Base-by-base conservation (phyloP, 73 alveolate species). In the Strombidium stylifer region DNA sequence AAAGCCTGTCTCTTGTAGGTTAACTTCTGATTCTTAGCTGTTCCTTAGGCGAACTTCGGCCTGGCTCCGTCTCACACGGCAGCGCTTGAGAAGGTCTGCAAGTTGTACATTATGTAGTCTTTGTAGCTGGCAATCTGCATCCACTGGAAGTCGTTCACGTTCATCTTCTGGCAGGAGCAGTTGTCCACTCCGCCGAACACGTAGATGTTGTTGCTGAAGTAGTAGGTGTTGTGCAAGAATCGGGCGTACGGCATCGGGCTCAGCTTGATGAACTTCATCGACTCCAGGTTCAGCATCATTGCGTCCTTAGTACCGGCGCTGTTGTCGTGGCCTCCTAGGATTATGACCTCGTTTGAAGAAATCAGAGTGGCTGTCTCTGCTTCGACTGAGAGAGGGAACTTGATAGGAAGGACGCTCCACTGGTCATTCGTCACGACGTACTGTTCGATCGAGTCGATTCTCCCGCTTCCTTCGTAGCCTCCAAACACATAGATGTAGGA, bases 251-350 rank as follows among this genome's bases (percentile, higher is more conserved):
- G 84, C 90, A 79, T 79, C 26, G 75, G 81, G 15, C 77, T 57
- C 7, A 79, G 74, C 41, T 79, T 79, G 46, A 79, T 52, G 42
- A 79, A 69, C 41, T 69, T 20, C 12, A 71, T 55, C n/a, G 90
- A 69, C 52, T 79, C 90, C 26, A 79, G 65, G 46, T 79, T 79
- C 25, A 79, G 67, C 7, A 79, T 69, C 90, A 79, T 79, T n/a
- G 90, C 84, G 42, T 79, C 90, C 32, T 79, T 79, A 1, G 90
- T 79, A 21, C 90, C 90, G 0, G 90, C 90, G 26, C 74, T 42
- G 69, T 79, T 79, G 40, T 79, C 90, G 37, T 79, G 90, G 3
- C 90, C 90, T n/a, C 90, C 90, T 18, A 79, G 72, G 0, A 79
- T 79, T 3, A 79, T 74, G 16, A 79, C 81, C 69, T 79, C 90